These are phyloP conservation scores for Diplotaxis tenuifolia DNA, from an alignment of 345 rosid species.

Conservation along the genomic window DNA sequence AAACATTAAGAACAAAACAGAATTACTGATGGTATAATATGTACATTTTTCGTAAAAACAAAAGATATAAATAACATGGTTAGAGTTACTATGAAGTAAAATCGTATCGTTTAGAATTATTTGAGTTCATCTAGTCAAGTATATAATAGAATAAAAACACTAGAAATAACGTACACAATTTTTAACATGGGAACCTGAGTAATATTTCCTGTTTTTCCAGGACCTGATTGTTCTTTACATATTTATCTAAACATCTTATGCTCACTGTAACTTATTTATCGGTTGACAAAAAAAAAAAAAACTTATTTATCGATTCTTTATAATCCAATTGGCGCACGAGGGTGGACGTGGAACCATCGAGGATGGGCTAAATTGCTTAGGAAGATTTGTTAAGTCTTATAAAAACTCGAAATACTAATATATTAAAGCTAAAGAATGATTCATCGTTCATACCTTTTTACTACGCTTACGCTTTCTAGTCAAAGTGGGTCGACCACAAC, in stretches of 20 bases:
- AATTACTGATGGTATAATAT: not conserved
- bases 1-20: not conserved
- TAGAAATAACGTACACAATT: not conserved
- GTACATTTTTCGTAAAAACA: not conserved
- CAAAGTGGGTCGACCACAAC: constrained; percentile 34
- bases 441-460: constrained; percentile 8
- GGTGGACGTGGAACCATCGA: constrained; percentile 23
- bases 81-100: not conserved
- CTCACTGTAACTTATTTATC: not conserved
- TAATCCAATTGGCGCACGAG: not conserved
- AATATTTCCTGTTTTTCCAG: not conserved
- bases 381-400: constrained; percentile 9
- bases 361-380: constrained; percentile 19
- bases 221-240: not conserved
- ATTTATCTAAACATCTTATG: not conserved
- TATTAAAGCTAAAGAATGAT: constrained; percentile 12
- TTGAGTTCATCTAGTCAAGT: not conserved
- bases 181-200: not conserved
- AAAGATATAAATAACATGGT: not conserved
- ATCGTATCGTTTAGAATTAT: not conserved
- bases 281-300: no score
- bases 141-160: not conserved
- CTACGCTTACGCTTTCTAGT: constrained; percentile 29
- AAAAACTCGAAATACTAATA: not conserved
- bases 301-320: not conserved